These are phyloP conservation scores for Laburnicola sp. DNA, from an alignment of 2,329 filamentous ascomycete genomes.

Conservation along the genomic window DNA sequence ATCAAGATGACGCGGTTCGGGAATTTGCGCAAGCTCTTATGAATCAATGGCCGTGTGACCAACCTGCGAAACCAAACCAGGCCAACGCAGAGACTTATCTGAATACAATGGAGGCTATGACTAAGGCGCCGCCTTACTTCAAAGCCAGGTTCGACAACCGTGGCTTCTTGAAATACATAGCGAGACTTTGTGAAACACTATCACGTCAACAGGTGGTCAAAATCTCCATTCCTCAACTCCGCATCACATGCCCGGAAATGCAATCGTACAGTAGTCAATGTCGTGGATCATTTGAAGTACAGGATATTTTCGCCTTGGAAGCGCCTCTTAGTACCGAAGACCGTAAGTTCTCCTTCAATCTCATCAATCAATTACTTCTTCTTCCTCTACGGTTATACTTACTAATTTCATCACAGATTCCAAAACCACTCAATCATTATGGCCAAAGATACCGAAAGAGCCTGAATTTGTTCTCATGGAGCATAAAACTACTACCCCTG, in stretches of 20 bases:
- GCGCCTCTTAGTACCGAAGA: neutral
- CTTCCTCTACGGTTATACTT: neutral
- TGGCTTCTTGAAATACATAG: conserved; percentile 42
- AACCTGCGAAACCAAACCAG: conserved; percentile 12
- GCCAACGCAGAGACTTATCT: conserved; percentile 19
- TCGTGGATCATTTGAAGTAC: neutral
- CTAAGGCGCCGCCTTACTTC: conserved; percentile 18
- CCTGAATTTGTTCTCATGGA: conserved; percentile 2
- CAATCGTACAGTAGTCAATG: too few relatives aligned
- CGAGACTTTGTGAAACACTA: conserved; percentile 18
- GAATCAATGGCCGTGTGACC: conserved; percentile 23
- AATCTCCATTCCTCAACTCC: neutral
- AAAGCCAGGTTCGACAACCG: conserved; percentile 43
- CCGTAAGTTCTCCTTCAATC: too few relatives aligned
- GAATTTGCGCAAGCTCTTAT: conserved; percentile 18
- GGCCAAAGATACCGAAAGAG: conserved; percentile 3
- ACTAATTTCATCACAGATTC: too few relatives aligned
- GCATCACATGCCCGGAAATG: too few relatives aligned
- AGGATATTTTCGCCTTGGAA: neutral
- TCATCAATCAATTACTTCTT: neutral
- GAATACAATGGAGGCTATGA: conserved; percentile 16
- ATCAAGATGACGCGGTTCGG: conserved; percentile 12
- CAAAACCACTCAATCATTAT: too few relatives aligned
- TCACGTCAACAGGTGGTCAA: conserved; percentile 8
- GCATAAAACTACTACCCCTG: neutral